A percentile compares a stretch with the other conserved stretches of the same genome.
Evolutionary conservation across 306 rosid genomes (phyloP).

Genomic region (Cucurbita maxima): DNA sequence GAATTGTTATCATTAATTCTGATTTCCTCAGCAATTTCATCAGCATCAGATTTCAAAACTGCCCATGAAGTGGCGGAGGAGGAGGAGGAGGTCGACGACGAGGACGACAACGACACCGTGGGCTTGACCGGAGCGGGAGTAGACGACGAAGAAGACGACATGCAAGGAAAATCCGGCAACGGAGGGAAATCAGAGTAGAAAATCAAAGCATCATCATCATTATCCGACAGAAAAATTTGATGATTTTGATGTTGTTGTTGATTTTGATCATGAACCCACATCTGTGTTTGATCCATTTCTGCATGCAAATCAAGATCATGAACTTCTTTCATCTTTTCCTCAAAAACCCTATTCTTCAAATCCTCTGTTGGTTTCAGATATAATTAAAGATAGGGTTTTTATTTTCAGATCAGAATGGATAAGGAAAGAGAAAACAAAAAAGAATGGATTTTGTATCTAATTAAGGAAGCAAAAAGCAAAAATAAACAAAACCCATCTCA

Average conservation of each 20-base stretch:
- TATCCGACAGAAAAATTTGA: constrained; percentile 21
- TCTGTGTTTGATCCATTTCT: constrained; percentile 4
- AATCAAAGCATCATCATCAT: constrained; percentile 28
- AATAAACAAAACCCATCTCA: not conserved
- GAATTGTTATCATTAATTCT: not conserved
- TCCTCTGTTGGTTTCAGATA: constrained; percentile 16
- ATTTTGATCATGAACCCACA: not conserved
- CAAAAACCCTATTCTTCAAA: not conserved
- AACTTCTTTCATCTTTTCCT: not conserved
- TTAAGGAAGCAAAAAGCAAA: constrained; percentile 43
- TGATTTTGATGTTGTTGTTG: constrained; percentile 12
- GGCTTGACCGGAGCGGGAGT: constrained; percentile 31
- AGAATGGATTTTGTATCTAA: constrained; percentile 14
- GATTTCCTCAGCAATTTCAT: constrained; percentile 21
- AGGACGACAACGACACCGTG: constrained; percentile 25
- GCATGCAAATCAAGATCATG: constrained; percentile 42
- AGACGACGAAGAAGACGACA: constrained; percentile 69
- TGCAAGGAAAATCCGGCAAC: constrained; percentile 77
- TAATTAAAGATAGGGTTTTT: not conserved
- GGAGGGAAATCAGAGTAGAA: constrained; percentile 73
- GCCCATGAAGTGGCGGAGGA: constrained; percentile 74
- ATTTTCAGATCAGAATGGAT: constrained; percentile 20
- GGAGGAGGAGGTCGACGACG: constrained; percentile 36
- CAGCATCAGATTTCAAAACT: constrained; percentile 33
- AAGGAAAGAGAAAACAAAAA: constrained; percentile 13